Evolutionary conservation across 345 rosid species (phyloP).

Genomic region (Draba incana): DNA sequence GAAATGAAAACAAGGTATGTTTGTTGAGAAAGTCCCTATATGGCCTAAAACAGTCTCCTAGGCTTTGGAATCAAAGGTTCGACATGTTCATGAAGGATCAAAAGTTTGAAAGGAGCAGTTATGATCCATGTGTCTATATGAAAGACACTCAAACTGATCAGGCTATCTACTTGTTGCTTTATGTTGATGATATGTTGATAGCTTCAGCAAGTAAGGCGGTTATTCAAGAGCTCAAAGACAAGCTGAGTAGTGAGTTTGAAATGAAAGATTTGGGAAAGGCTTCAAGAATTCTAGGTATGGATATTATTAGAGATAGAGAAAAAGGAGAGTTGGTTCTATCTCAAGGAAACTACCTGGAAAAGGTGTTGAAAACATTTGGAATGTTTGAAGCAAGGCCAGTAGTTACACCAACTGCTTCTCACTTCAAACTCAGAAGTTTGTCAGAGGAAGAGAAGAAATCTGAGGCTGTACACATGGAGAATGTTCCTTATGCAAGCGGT

Average conservation of each 20-base stretch:
- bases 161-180: no score
- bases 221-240: neutral
- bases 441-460: neutral
- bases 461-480: neutral
- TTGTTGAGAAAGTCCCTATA: no score
- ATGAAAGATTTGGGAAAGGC: neutral
- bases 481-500: neutral
- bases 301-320: neutral
- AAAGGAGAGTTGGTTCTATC: neutral
- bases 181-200: neutral
- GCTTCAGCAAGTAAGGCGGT: neutral
- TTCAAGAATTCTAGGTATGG: neutral
- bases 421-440: neutral
- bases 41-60: no score
- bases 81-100: no score
- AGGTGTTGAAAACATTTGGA: neutral
- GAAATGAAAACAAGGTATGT: no score
- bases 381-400: neutral
- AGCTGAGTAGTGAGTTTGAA: neutral
- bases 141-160: no score
- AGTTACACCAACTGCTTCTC: neutral
- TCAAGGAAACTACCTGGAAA: neutral
- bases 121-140: no score
- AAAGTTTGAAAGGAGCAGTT: no score
- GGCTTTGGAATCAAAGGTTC: no score